These are phyloP conservation scores for Geotrichum restrictum DNA, from an alignment of 1,139 yeast genomes.

Conservation along the genomic window DNA sequence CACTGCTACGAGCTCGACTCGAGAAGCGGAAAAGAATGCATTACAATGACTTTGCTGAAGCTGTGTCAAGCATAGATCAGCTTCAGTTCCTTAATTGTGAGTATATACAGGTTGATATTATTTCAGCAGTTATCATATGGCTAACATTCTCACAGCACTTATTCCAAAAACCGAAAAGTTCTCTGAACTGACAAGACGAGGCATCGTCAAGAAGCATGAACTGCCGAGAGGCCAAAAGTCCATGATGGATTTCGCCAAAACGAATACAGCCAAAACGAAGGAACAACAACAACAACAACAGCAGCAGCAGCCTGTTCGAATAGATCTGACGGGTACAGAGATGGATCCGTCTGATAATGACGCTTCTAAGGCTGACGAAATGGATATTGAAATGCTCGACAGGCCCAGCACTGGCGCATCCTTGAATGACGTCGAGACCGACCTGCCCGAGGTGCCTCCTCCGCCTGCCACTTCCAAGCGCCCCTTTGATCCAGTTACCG, in stretches of 20 bases:
- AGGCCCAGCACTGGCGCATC: neutral
- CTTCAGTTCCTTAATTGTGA: conserved; percentile 52
- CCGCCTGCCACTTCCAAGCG: too few species aligned
- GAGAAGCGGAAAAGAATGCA: conserved; percentile 67
- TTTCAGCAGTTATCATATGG: too few species aligned
- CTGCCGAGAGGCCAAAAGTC: conserved; percentile 18
- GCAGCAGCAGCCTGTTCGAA: neutral
- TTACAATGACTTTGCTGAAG: conserved; percentile 72
- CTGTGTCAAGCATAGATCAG: conserved; percentile 63
- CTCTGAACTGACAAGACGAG: conserved; percentile 14
- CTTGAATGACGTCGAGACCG: neutral
- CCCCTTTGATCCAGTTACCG: neutral
- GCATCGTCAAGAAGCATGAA: conserved; percentile 18
- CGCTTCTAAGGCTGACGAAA: conserved; percentile 7
- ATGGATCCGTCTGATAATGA: too few species aligned
- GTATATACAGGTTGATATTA: too few species aligned
- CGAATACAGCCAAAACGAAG: conserved; percentile 8
- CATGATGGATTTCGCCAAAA: conserved; percentile 15
- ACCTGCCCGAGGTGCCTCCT: neutral
- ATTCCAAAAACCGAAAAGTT: conserved; percentile 21
- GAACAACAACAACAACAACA: too few species aligned
- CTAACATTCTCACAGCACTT: conserved; percentile 12
- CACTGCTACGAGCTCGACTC: conserved; percentile 61
- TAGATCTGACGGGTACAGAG: too few species aligned
- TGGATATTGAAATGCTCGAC: conserved; percentile 9